These are phyloP conservation scores for slime mould (Dictyostelium discoideum) DNA, from an alignment of 78 protist species.

Conservation along the genomic window dicty_2.7 NC_007090.3:3066001-3066500, in stretches of 20 bases:
- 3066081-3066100: neutral
- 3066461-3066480: slow-evolving; percentile 20
- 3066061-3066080: neutral
- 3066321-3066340: slow-evolving; percentile 19
- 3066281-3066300: neutral
- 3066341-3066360: slow-evolving; percentile 7
- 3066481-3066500: neutral
- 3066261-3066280: neutral
- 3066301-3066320: slow-evolving; percentile 32
- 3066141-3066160: slow-evolving; percentile 34
- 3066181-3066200: slow-evolving; percentile 8
- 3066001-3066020: neutral
- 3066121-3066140: slow-evolving; percentile 20
- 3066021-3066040: neutral
- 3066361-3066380: slow-evolving; percentile 29
- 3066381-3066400: slow-evolving; percentile 4
- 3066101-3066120: neutral
- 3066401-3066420: slow-evolving; percentile 3
- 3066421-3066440: neutral
- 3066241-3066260: neutral
- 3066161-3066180: slow-evolving; percentile 41
- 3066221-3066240: slow-evolving; percentile 18
- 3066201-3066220: slow-evolving; percentile 3
- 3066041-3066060: neutral
- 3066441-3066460: slow-evolving; percentile 11